phyloP scores from a whole-genome alignment of 129 eudicot species.

The Silybum marianum region DNA sequence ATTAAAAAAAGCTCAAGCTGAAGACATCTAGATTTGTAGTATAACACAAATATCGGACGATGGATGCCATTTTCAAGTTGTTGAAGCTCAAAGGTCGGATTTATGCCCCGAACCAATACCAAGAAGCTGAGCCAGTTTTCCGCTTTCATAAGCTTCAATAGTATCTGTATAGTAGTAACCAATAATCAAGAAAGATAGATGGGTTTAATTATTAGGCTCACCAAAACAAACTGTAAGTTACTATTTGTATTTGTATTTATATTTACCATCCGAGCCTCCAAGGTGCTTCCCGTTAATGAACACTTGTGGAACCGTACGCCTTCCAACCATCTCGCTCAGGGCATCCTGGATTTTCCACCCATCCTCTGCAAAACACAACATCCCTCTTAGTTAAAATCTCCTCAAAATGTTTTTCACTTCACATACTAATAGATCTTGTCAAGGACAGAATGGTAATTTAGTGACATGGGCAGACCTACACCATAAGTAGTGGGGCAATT shows the following conservation, averaged over 20 bases:
- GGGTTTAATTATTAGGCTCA: background rate
- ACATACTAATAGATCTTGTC: background rate
- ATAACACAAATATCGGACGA: background rate
- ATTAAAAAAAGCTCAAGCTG: background rate
- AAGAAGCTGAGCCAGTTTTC: conserved; percentile 73
- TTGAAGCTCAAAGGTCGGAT: conserved; percentile 34
- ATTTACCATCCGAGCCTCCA: conserved; percentile 97
- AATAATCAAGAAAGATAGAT: background rate
- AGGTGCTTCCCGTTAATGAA: conserved; percentile 94
- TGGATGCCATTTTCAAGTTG: background rate
- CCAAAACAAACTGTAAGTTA: conserved; percentile 1
- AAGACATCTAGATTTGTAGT: background rate
- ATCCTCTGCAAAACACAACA: conserved; percentile 58
- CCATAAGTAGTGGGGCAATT: background rate
- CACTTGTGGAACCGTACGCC: conserved; percentile 97
- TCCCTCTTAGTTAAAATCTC: background rate
- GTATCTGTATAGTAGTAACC: conserved; percentile 63
- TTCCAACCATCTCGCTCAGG: conserved; percentile 68
- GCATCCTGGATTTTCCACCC: conserved; percentile 84
- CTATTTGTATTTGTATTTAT: background rate
- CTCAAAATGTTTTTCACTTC: background rate
- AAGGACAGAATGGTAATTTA: background rate
- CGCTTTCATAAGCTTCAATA: conserved; percentile 78
- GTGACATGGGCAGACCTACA: background rate
- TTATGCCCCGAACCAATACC: conserved; percentile 44